Evolutionary conservation across 768 basidiomycete species (phyloP).

Genomic region (Peribolospora kevripleyi): DNA sequence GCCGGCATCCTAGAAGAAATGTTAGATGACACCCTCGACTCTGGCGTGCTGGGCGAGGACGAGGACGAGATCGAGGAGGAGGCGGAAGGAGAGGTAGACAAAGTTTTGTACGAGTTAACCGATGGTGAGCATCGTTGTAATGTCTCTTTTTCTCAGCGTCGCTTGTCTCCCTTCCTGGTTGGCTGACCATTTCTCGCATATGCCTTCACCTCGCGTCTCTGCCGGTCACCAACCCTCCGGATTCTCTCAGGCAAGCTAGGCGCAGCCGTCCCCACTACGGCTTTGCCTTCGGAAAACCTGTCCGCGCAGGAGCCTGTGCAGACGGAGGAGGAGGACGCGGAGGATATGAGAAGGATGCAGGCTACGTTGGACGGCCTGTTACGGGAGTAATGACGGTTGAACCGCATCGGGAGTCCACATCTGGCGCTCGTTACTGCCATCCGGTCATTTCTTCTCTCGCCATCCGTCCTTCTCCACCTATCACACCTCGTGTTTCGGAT

Average conservation of each 20-base stretch:
- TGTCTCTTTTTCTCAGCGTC: too few relatives aligned
- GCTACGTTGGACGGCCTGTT: conserved; percentile 5
- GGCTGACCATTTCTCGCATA: too few relatives aligned
- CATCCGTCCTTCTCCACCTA: too few relatives aligned
- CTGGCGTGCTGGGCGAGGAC: conserved; percentile 36
- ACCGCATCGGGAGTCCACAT: too few relatives aligned
- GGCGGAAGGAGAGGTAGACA: conserved; percentile 91
- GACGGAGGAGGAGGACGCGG: conserved; percentile 4
- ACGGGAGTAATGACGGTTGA: too few relatives aligned
- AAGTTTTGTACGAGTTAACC: conserved; percentile 80
- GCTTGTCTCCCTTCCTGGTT: too few relatives aligned
- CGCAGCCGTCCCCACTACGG: not conserved
- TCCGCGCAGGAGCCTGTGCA: not conserved
- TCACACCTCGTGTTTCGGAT: too few relatives aligned
- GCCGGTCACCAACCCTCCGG: too few relatives aligned
- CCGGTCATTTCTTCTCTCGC: too few relatives aligned
- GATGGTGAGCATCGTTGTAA: conserved; percentile 40
- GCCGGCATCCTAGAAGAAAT: conserved; percentile 96
- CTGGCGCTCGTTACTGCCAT: too few relatives aligned
- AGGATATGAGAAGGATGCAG: conserved; percentile 3
- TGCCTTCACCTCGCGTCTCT: too few relatives aligned
- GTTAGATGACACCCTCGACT: conserved; percentile 71
- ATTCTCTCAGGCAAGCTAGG: conserved; percentile 12
- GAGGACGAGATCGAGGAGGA: conserved; percentile 90
- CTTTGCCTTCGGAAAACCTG: not conserved